Conservation (phyloP, 2,329 filamentous ascomycete species). For the Ophiognomonia clavigignenti-juglandacearum region DNA sequence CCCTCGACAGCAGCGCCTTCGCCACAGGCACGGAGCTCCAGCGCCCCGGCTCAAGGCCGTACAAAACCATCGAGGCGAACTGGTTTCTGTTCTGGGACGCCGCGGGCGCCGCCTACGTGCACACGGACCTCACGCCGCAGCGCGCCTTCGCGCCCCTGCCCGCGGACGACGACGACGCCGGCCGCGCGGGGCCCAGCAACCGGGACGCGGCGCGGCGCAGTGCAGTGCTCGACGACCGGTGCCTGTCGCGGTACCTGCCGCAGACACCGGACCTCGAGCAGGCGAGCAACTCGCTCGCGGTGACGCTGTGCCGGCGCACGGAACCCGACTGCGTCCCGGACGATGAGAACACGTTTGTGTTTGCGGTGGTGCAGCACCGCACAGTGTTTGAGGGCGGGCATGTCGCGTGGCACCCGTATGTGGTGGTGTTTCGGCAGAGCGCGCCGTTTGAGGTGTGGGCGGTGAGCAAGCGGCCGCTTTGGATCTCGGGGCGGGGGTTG, state of each 20-base stretch:
- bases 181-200: slow-evolving; percentile 37
- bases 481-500: slow-evolving; percentile 45
- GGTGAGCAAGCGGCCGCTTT: slow-evolving; percentile 45
- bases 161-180: slow-evolving; percentile 38
- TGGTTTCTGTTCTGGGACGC: slow-evolving; percentile 58
- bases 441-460: slow-evolving; percentile 46
- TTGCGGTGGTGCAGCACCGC: slow-evolving; percentile 53
- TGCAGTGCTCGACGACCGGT: slow-evolving; percentile 34
- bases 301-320: slow-evolving; percentile 48
- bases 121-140: slow-evolving; percentile 47
- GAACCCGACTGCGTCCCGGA: slow-evolving; percentile 38
- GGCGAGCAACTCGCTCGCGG: slow-evolving; percentile 51
- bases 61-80: slow-evolving; percentile 51
- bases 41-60: slow-evolving; percentile 41
- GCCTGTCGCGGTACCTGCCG: slow-evolving; percentile 43
- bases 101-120: slow-evolving; percentile 39
- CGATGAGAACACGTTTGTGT: slow-evolving; percentile 47
- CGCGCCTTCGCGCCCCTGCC: slow-evolving; percentile 44
- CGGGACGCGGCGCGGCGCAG: slow-evolving; percentile 38
- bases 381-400: slow-evolving; percentile 42
- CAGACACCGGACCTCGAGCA: slow-evolving; percentile 41
- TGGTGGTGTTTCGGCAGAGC: slow-evolving; percentile 42
- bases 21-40: slow-evolving; percentile 43
- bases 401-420: slow-evolving; percentile 50
- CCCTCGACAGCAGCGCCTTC: not conserved